Evolutionary conservation across 164 flowering plant genomes (phyloP), one percentile per base, ranked within the genome.

Genomic region (Tetrastigma voinierianum): DNA sequence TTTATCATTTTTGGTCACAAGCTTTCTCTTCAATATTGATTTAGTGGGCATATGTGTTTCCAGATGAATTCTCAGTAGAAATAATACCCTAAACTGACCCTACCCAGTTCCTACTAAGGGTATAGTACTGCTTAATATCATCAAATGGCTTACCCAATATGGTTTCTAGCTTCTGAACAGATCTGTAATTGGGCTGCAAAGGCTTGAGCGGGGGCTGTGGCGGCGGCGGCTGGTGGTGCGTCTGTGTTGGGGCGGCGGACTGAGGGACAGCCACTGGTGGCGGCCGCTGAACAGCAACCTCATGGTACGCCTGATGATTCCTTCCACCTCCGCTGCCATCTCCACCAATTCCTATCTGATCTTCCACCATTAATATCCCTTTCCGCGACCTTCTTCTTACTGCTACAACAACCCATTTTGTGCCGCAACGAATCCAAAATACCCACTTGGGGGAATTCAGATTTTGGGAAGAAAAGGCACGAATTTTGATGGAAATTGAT

Each of bases 41-140:
- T 89, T 89, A n/a, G 74, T 92, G 87, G 13, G 96, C 96, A 66
- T 83, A 86, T 10, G 71, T 53, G 10, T 77, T 74, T 2, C 88
- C 87, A n/a, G 87, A 86, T 1, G 83, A 78, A 48, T 67, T 83
- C 80, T 90, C 89, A 10, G 87, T 81, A 90, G 3, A 80, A 57
- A 59, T 87, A 89, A 13, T 1, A 87, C 76, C 18, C 95, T 91
- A 77, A 86, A 89, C 47, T 87, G 95, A 23, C 95, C 67, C 87
- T 78, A 19, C 91, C 95, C 81, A 89, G 69, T 78, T 85, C 91
- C 59, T 90, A 0, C 96, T 89, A 20, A 90, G 78, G 0, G 76
- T 76, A 69, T 86, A 87, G 62, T 61, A 25, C 4, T 70, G 57
- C 68, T 62, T 83, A 1, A 87, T 72, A 62, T 89, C 90, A 19